Evolutionary conservation across 768 basidiomycete species (phyloP), one percentile per base, ranked within the genome.

Genomic region (Trametopsis cervina): DNA sequence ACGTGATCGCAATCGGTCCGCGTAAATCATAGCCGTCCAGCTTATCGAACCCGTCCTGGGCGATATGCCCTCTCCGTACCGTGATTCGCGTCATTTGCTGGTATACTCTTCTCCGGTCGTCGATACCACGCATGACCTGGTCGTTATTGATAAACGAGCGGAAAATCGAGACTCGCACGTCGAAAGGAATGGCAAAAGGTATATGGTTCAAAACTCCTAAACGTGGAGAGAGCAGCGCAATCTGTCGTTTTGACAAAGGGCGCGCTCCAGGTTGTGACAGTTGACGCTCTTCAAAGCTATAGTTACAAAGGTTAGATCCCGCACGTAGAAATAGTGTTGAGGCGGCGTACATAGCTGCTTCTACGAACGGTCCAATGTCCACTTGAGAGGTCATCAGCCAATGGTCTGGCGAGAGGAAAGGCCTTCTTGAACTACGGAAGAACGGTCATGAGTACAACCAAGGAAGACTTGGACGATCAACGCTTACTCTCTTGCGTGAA

Each of bases 171-270:
- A 97, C 89, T n/a, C 95, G 82, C 1, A 81, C 78, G 44, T 86
- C 83, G 67, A 98, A 98, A 0, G 95, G 94, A 47, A 98, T 86
- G 4, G 91, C 81, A 67, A 96, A 96, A 0, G 94, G 95, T 48
- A 98, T 88, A 65, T 97, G 94, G 69, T 97, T 89, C 45, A 98
- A 77, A 22, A 97, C 76, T 2, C 89, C 90, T 2, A 98, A 74
- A 5, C 92, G 81, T 0, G 94, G 95, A 2, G 86, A 85, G 44
- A 97, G 69, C 49, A 79, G 73, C 0, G 85, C 79, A 37, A 86
- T 65, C 54, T 88, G 83, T 4, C 89, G 83, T 56, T 84, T 85
- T 12, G 79, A 74, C 42, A 77, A 66, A 22, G 50, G 41, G 17
- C 49, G 53, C 17, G 49, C 17, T 2, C 41, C 40, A 0, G 57